phyloP scores from a whole-genome alignment of 192 early-diverging fungal genomes.

The Coemansia sp. region DNA sequence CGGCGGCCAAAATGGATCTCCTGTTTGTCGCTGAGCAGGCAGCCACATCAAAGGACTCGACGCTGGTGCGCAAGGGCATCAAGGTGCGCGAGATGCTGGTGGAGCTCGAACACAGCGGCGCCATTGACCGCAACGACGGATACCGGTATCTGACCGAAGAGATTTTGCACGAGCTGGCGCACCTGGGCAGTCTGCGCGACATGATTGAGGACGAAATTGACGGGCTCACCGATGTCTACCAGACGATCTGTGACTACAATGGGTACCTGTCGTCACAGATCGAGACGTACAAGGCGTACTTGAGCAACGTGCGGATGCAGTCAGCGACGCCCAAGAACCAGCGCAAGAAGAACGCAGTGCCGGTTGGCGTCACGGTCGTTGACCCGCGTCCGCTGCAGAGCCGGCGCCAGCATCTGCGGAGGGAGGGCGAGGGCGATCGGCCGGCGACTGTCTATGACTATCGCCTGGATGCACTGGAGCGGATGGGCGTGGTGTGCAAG shows the following conservation, averaged over 20 bases:
- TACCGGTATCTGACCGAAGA: slow-evolving; percentile 85
- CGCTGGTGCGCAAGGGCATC: slow-evolving; percentile 88
- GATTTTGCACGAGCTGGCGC: slow-evolving; percentile 81
- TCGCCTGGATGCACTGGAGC: slow-evolving; percentile 78
- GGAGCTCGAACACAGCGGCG: slow-evolving; percentile 75
- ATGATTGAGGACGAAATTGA: slow-evolving; percentile 79
- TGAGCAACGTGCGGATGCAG: slow-evolving; percentile 85
- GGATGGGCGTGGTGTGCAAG: slow-evolving; percentile 87
- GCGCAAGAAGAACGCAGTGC: slow-evolving; percentile 55
- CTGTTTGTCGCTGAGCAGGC: slow-evolving; percentile 77
- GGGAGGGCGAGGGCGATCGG: slow-evolving; percentile 5
- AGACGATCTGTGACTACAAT: slow-evolving; percentile 93
- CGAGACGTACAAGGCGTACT: slow-evolving; percentile 91
- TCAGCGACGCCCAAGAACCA: slow-evolving; percentile 63
- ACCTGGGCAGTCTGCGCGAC: slow-evolving; percentile 87
- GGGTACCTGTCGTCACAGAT: slow-evolving; percentile 85
- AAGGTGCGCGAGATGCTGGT: slow-evolving; percentile 93
- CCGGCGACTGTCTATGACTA: slow-evolving; percentile 61
- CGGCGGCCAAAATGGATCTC: slow-evolving; percentile 49
- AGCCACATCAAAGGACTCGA: slow-evolving; percentile 81
- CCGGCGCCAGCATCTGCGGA: slow-evolving; percentile 24
- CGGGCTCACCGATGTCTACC: slow-evolving; percentile 79
- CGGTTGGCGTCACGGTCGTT: slow-evolving; percentile 61
- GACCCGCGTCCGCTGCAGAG: slow-evolving; percentile 34
- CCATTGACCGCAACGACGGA: slow-evolving; percentile 70